Conservation (phyloP, 2,329 filamentous ascomycete species). For the Peltaster fructicola region DNA sequence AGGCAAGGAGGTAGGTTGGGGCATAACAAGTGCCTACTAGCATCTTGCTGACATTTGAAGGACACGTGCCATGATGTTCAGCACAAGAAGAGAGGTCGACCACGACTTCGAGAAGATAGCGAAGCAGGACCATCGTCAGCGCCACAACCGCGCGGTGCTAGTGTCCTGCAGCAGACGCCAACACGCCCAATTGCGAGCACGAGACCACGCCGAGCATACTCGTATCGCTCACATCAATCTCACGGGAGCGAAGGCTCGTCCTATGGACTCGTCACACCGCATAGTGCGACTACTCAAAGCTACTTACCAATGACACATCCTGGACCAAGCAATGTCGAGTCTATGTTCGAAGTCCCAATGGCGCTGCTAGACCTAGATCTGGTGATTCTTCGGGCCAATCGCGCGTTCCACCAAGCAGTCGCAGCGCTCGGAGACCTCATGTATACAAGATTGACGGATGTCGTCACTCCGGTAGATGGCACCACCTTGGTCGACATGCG, state of each 20-base stretch:
- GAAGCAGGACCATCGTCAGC: constrained; percentile 7
- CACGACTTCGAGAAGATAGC: constrained; percentile 53
- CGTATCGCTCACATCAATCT: constrained; percentile 16
- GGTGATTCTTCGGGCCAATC: constrained; percentile 28
- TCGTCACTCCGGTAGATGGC: constrained; percentile 24
- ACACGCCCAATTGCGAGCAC: constrained; percentile 11
- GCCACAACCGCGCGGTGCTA: too few relatives aligned
- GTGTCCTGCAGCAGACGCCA: constrained; percentile 4
- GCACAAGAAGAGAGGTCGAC: constrained; percentile 69
- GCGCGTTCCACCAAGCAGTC: constrained; percentile 27
- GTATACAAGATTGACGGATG: constrained; percentile 24
- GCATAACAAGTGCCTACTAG: constrained; percentile 3
- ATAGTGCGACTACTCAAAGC: constrained; percentile 7
- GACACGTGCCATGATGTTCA: constrained; percentile 68
- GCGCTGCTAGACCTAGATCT: constrained; percentile 32
- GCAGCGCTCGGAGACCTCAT: constrained; percentile 20
- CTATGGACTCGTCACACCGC: too few relatives aligned
- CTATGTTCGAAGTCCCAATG: constrained; percentile 14
- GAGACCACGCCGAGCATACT: constrained; percentile 15
- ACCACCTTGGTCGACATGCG: constrained; percentile 28
- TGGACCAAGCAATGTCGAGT: constrained; percentile 1
- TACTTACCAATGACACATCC: constrained; percentile 8
- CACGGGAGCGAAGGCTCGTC: constrained; percentile 15
- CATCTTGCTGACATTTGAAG: constrained; percentile 23
- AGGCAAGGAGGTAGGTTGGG: constrained; percentile 43